phyloP scores from a whole-genome alignment of 2,329 filamentous ascomycete genomes.

The Aspergillus novofumigatus region DNA sequence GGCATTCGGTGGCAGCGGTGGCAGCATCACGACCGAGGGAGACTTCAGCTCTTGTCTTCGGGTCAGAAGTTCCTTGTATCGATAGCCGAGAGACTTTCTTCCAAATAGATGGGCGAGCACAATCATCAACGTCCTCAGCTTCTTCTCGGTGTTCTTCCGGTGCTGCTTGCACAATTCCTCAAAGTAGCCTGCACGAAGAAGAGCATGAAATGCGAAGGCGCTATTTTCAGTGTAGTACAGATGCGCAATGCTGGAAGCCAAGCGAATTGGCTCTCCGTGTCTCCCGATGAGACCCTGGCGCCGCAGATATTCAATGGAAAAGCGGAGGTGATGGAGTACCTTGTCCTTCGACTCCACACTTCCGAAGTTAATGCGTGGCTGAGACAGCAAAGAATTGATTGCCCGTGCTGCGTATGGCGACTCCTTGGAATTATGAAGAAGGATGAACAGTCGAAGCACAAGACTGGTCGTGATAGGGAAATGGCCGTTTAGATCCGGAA shows the following conservation, averaged over 20 bases:
- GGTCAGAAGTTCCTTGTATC: conserved; percentile 30
- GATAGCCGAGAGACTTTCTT: conserved; percentile 46
- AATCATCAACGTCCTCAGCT: conserved; percentile 60
- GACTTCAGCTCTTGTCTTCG: conserved; percentile 51
- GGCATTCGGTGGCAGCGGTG: conserved; percentile 56
- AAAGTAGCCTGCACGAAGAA: conserved; percentile 69
- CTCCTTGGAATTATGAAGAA: conserved; percentile 63
- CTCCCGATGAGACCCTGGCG: conserved; percentile 62
- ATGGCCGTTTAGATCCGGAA: conserved; percentile 71
- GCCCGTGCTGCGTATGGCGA: conserved; percentile 59
- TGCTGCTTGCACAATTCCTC: conserved; percentile 56
- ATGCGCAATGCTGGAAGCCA: conserved; percentile 66
- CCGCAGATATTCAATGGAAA: conserved; percentile 75
- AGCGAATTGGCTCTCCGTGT: conserved; percentile 64
- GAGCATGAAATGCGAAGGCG: conserved; percentile 70
- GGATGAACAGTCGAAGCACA: conserved; percentile 62
- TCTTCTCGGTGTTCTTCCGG: conserved; percentile 49
- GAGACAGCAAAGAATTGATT: conserved; percentile 64
- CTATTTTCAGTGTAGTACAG: conserved; percentile 74
- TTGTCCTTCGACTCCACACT: conserved; percentile 64
- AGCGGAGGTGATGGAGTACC: conserved; percentile 70
- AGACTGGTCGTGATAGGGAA: conserved; percentile 74
- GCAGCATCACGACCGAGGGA: conserved; percentile 63
- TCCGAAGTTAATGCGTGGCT: conserved; percentile 66
- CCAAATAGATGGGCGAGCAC: conserved; percentile 69